Conservation (phyloP, 345 rosid species). For the Salix koriyanagi region DNA sequence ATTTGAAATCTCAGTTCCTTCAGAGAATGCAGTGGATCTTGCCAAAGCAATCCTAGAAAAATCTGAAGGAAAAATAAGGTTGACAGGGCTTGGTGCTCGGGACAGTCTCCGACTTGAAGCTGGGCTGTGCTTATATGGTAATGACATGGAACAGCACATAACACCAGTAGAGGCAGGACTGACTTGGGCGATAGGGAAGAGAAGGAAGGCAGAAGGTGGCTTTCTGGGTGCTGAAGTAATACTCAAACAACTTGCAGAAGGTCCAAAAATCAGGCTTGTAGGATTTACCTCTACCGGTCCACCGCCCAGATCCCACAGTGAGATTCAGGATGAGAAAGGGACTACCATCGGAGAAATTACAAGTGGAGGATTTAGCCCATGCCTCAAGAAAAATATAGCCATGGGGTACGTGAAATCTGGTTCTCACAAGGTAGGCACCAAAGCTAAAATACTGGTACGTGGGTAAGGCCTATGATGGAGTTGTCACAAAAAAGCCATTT, state of each 20-base stretch:
- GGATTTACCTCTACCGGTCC: constrained; percentile 85
- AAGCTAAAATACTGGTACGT: constrained; percentile 70
- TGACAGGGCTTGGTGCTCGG: constrained; percentile 91
- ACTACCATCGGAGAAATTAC: constrained; percentile 81
- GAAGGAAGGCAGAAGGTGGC: constrained; percentile 93
- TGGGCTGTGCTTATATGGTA: constrained; percentile 82
- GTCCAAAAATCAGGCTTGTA: constrained; percentile 82
- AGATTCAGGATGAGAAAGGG: constrained; percentile 77
- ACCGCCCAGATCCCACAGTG: constrained; percentile 90
- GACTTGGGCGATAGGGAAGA: constrained; percentile 96
- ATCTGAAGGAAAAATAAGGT: constrained; percentile 83
- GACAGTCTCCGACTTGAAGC: constrained; percentile 98
- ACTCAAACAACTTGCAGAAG: constrained; percentile 81
- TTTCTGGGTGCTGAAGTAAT: constrained; percentile 87
- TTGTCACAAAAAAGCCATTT: constrained; percentile 77
- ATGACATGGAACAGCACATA: constrained; percentile 91
- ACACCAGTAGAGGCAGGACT: constrained; percentile 93
- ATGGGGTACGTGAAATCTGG: constrained; percentile 99
- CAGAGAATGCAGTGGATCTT: constrained; percentile 73
- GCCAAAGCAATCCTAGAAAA: constrained; percentile 91
- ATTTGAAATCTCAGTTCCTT: constrained; percentile 92
- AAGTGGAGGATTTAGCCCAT: constrained; percentile 95
- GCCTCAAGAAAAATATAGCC: constrained; percentile 92
- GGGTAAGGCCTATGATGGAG: constrained; percentile 81
- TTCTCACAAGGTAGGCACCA: constrained; percentile 74